Evolutionary conservation across 768 basidiomycete species (phyloP).

Genomic region (Lactifluus pinguis): DNA sequence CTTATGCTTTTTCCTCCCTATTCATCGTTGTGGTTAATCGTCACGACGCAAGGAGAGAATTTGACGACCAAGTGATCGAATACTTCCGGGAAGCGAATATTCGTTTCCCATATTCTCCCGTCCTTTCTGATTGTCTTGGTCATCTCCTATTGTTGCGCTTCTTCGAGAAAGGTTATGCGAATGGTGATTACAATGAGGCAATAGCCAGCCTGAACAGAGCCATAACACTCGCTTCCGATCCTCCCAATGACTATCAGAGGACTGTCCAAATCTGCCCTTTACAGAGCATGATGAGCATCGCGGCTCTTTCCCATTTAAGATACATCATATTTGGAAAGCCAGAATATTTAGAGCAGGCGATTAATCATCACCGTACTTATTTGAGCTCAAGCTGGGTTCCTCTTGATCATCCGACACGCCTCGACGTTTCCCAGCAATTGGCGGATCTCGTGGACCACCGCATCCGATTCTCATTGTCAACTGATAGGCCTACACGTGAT

Average conservation of each 20-base stretch:
- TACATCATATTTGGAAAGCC: background rate
- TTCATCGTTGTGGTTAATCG: too few species aligned
- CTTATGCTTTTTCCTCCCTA: background rate
- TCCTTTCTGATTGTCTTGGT: background rate
- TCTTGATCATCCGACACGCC: background rate
- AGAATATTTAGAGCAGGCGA: background rate
- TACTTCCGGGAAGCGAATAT: background rate
- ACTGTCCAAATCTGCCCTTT: too few species aligned
- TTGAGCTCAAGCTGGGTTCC: background rate
- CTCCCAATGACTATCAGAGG: too few species aligned
- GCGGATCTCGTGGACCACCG: background rate
- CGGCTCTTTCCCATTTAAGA: background rate
- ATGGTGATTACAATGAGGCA: background rate
- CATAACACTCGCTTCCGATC: background rate
- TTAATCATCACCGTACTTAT: background rate
- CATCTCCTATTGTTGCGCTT: background rate
- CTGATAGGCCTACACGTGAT: background rate
- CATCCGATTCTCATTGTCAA: too few species aligned
- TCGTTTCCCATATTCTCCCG: background rate
- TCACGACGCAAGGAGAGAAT: background rate
- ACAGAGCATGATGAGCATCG: background rate
- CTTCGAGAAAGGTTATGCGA: background rate
- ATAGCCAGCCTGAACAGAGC: background rate
- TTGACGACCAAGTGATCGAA: background rate
- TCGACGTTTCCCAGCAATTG: background rate